phyloP scores from a whole-genome alignment of 2,329 filamentous ascomycete genomes.

The Sporothrix variecibatus region DNA sequence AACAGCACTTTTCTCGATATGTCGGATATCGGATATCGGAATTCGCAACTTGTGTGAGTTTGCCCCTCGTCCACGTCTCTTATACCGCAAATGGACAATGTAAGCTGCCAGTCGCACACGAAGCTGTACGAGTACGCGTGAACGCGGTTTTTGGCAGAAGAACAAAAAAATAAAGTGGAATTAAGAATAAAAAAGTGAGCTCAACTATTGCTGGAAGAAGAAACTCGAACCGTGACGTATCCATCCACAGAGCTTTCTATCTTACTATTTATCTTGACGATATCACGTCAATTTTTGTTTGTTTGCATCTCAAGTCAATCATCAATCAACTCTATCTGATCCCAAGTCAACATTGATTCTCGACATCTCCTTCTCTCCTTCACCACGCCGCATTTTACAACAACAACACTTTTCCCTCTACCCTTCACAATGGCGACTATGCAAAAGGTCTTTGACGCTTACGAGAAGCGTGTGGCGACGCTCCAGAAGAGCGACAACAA shows the following conservation, averaged over 20 bases:
- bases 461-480: constrained; percentile 22
- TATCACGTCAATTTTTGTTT: not conserved
- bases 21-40: constrained; percentile 3
- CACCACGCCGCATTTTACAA: not conserved
- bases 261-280: not conserved
- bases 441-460: constrained; percentile 26
- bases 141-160: not conserved
- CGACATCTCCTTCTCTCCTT: not conserved
- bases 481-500: constrained; percentile 42
- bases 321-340: not conserved
- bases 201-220: not conserved
- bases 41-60: not conserved
- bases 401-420: not conserved
- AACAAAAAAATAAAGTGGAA: not conserved
- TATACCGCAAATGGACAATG: not conserved
- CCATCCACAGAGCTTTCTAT: not conserved
- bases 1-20: not conserved
- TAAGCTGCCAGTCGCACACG: not conserved
- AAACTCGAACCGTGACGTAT: constrained; percentile 1
- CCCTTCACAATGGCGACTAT: constrained; percentile 26
- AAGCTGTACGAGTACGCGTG: not conserved
- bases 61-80: not conserved
- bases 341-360: not conserved
- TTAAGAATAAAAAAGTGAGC: not conserved
- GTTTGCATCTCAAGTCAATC: not conserved